These are phyloP conservation scores for Macrotyloma uniflorum DNA, from an alignment of 306 rosid genomes.

Conservation along the genomic window DNA sequence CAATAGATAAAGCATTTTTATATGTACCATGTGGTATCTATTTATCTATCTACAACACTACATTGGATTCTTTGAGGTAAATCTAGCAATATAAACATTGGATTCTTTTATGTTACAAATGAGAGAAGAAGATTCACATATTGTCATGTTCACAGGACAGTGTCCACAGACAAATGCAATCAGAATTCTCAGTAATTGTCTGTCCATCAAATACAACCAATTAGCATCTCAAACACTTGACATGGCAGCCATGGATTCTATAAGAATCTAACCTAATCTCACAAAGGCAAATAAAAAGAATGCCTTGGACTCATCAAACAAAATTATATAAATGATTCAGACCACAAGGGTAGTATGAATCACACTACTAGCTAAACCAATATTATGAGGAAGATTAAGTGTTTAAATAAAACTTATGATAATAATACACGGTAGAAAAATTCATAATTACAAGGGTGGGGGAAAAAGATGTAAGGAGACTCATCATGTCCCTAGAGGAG, in stretches of 20 bases:
- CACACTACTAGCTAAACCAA: conserved; percentile 17
- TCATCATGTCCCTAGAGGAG: conserved; percentile 65
- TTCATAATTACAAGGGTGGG: conserved; percentile 55
- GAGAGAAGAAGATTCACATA: neutral
- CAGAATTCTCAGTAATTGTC: conserved; percentile 26
- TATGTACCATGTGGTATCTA: neutral
- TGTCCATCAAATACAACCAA: conserved; percentile 29
- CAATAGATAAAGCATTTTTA: neutral
- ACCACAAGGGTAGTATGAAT: conserved; percentile 41
- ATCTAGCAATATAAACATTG: neutral
- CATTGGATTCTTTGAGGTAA: conserved; percentile 24
- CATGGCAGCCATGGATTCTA: conserved; percentile 28
- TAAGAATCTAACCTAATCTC: conserved; percentile 31
- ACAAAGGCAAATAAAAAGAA: conserved; percentile 59
- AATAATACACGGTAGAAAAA: conserved; percentile 50
- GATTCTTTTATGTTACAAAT: conserved; percentile 22
- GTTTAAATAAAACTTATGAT: conserved; percentile 44
- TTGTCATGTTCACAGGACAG: conserved; percentile 11
- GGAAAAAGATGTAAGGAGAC: conserved; percentile 19
- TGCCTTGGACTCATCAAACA: conserved; percentile 46
- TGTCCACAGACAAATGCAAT: conserved; percentile 27
- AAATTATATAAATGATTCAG: conserved; percentile 38
- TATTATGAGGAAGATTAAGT: conserved; percentile 45
- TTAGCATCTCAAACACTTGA: conserved; percentile 35
- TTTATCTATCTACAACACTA: neutral